Percentiles rank a stretch among this genome's conserved stretches.
Evolutionary conservation across 768 basidiomycete genomes (phyloP).

Genomic region (Hygrocybe punicea): DNA sequence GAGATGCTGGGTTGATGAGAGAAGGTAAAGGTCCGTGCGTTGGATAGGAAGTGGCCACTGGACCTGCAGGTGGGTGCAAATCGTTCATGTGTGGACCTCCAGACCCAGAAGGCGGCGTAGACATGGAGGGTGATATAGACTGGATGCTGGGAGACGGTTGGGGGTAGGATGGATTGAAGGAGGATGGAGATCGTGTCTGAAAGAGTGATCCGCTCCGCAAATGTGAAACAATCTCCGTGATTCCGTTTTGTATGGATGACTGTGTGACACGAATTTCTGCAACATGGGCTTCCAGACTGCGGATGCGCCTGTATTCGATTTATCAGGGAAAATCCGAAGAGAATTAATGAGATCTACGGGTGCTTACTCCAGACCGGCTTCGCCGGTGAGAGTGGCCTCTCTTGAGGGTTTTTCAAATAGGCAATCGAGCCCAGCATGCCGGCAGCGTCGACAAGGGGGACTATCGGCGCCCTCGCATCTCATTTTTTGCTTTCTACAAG

Average conservation of each 20-base stretch:
- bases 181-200: conserved; percentile 60
- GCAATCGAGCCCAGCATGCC: conserved; percentile 86
- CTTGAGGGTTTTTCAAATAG: conserved; percentile 91
- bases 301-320: conserved; percentile 66
- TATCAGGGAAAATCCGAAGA: neutral
- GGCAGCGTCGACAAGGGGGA: conserved; percentile 92
- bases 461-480: conserved; percentile 94
- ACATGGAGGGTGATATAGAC: conserved; percentile 46
- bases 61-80: conserved; percentile 17
- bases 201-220: conserved; percentile 54
- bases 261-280: conserved; percentile 76
- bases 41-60: conserved; percentile 2
- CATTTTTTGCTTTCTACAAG: conserved; percentile 96
- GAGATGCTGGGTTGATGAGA: conserved; percentile 23
- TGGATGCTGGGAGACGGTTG: conserved; percentile 67
- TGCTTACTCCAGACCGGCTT: conserved; percentile 84
- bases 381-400: conserved; percentile 82
- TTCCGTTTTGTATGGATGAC: conserved; percentile 69
- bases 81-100: conserved; percentile 31
- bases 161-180: conserved; percentile 51
- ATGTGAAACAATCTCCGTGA: conserved; percentile 76
- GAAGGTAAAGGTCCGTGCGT: conserved; percentile 3
- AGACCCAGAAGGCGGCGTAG: conserved; percentile 44
- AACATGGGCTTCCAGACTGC: conserved; percentile 83
- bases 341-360: neutral